Percentiles rank a stretch among this genome's conserved stretches.
phyloP scores from a whole-genome alignment of 2,329 filamentous ascomycete species.

The Fusarium coffeatum region DNA sequence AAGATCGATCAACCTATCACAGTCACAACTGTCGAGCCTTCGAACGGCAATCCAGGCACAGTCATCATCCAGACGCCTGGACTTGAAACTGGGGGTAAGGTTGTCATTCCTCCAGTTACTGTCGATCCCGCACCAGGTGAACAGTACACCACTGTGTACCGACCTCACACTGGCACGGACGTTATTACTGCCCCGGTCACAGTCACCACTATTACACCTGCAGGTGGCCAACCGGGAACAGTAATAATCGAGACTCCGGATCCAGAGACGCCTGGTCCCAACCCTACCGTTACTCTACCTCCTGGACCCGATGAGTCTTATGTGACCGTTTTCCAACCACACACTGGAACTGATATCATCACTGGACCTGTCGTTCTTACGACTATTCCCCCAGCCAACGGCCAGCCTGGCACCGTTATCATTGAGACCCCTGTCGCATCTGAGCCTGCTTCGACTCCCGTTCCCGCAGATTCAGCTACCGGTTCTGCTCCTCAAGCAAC shows the following conservation, averaged over 20 bases:
- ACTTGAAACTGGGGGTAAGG: constrained; percentile 12
- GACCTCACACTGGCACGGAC: constrained; percentile 20
- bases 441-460: not conserved
- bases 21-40: constrained; percentile 27
- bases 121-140: constrained; percentile 8
- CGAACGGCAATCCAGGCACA: constrained; percentile 18
- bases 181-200: constrained; percentile 25
- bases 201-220: constrained; percentile 16
- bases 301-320: constrained; percentile 26
- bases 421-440: constrained; percentile 25
- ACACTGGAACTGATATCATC: constrained; percentile 18
- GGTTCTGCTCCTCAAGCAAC: not conserved
- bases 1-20: constrained; percentile 26
- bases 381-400: constrained; percentile 18
- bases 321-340: constrained; percentile 25
- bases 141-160: constrained; percentile 26
- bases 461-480: not conserved
- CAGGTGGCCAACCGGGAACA: constrained; percentile 20
- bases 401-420: constrained; percentile 26
- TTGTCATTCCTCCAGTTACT: constrained; percentile 23
- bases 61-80: constrained; percentile 30
- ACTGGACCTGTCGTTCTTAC: constrained; percentile 21
- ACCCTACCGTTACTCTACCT: constrained; percentile 28
- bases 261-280: constrained; percentile 1
- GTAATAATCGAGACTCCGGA: constrained; percentile 29